phyloP scores from a whole-genome alignment of 768 basidiomycete genomes.

The Boletus fagicola region DNA sequence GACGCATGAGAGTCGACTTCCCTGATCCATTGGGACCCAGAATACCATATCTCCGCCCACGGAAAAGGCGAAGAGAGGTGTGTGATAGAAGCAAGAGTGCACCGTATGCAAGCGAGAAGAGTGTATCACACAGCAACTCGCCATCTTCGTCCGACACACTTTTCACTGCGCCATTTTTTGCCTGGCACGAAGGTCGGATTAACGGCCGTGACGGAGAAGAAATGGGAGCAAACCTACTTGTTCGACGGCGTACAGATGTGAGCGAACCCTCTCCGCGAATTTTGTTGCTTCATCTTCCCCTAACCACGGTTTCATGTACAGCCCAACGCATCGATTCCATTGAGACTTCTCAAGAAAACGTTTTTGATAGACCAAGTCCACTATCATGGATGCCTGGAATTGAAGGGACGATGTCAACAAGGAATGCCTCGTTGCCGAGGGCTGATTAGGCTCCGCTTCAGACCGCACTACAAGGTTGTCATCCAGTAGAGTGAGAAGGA shows the following conservation, averaged over 20 bases:
- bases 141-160: slow-evolving; percentile 63
- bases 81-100: slow-evolving; percentile 92
- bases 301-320: slow-evolving; percentile 74
- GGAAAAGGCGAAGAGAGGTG: slow-evolving; percentile 83
- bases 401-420: slow-evolving; percentile 60
- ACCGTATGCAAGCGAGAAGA: slow-evolving; percentile 95
- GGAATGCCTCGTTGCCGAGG: slow-evolving; percentile 51
- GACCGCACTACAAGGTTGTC: slow-evolving; percentile 42
- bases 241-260: slow-evolving; percentile 77
- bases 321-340: slow-evolving; percentile 72
- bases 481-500: slow-evolving; percentile 61
- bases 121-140: slow-evolving; percentile 85
- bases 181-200: slow-evolving; percentile 38
- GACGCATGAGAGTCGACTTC: slow-evolving; percentile 94
- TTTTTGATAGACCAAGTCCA: slow-evolving; percentile 68
- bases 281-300: slow-evolving; percentile 44
- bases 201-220: slow-evolving; percentile 1
- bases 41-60: slow-evolving; percentile 92
- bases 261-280: slow-evolving; percentile 63
- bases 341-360: slow-evolving; percentile 50
- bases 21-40: slow-evolving; percentile 96
- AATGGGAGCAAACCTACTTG: slow-evolving; percentile 40
- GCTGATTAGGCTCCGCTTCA: slow-evolving; percentile 47
- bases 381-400: slow-evolving; percentile 72
- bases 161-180: slow-evolving; percentile 49